Evolutionary conservation across 2,329 filamentous ascomycete species (phyloP).

Genomic region (Cephalotrichum gorgonifer): DNA sequence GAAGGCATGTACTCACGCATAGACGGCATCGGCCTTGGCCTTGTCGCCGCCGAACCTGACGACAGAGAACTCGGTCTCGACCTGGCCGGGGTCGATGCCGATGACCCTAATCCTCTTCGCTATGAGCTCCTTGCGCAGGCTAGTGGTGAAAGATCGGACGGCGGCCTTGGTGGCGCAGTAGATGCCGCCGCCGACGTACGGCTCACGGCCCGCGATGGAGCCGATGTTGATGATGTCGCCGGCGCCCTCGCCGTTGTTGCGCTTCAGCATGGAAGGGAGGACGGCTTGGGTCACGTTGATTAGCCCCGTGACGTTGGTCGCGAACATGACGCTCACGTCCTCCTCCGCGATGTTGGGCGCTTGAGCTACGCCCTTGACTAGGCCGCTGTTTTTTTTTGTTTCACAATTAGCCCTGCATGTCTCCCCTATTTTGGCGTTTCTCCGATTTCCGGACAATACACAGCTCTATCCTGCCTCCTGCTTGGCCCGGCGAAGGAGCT

Average conservation of each 20-base stretch:
- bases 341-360: slow-evolving; percentile 73
- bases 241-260: slow-evolving; percentile 55
- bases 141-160: slow-evolving; percentile 74
- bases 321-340: slow-evolving; percentile 81
- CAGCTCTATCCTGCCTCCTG: no score
- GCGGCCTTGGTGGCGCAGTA: slow-evolving; percentile 93
- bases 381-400: slow-evolving; percentile 60
- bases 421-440: no score
- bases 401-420: no score
- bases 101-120: slow-evolving; percentile 73
- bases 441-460: no score
- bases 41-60: slow-evolving; percentile 86
- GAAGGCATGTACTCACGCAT: slow-evolving; percentile 51
- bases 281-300: slow-evolving; percentile 96
- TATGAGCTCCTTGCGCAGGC: slow-evolving; percentile 73
- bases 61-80: slow-evolving; percentile 88
- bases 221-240: slow-evolving; percentile 96
- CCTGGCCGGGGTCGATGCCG: slow-evolving; percentile 83
- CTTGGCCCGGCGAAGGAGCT: no score
- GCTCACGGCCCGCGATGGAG: slow-evolving; percentile 80
- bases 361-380: slow-evolving; percentile 80
- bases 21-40: slow-evolving; percentile 80
- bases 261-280: slow-evolving; percentile 70
- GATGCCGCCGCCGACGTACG: slow-evolving; percentile 76
- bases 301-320: slow-evolving; percentile 86